Evolutionary conservation across 23 red algal species (phyloP).

Genomic region (Gracilaria caudata): DNA sequence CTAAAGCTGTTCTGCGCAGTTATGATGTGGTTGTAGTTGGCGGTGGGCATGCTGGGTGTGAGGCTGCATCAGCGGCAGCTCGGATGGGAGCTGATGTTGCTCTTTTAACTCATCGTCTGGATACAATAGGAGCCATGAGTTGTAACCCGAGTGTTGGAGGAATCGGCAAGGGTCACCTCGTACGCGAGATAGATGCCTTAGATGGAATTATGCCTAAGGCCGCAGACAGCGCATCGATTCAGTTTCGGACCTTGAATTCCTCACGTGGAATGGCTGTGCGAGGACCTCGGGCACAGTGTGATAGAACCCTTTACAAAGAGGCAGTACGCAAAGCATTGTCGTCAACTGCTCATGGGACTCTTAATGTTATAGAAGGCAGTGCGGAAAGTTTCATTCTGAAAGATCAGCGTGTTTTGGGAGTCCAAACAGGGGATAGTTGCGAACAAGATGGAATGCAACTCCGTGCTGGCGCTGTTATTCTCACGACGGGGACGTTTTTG

Average conservation of each 20-base stretch:
- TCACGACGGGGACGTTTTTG: constrained; percentile 82
- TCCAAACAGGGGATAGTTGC: neutral
- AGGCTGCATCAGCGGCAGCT: constrained; percentile 74
- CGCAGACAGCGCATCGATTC: constrained; percentile 67
- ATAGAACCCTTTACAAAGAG: constrained; percentile 58
- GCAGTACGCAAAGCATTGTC: constrained; percentile 57
- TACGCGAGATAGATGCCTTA: constrained; percentile 83
- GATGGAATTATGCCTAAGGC: constrained; percentile 72
- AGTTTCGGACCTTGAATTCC: constrained; percentile 67
- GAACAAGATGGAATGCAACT: neutral
- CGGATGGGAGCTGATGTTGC: constrained; percentile 69
- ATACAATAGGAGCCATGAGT: constrained; percentile 68
- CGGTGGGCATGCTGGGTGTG: constrained; percentile 76
- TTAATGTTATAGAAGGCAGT: constrained; percentile 33
- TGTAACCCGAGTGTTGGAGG: constrained; percentile 85
- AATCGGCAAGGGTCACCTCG: constrained; percentile 82
- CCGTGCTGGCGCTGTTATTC: constrained; percentile 54
- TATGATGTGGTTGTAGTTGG: constrained; percentile 80
- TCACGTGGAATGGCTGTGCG: constrained; percentile 69
- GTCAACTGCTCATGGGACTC: neutral
- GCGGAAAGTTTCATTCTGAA: constrained; percentile 63
- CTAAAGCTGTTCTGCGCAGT: neutral
- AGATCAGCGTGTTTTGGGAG: constrained; percentile 26
- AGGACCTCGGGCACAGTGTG: constrained; percentile 70
- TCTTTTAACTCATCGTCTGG: constrained; percentile 54